Evolutionary conservation across 208 protist genomes (phyloP), one percentile per base, ranked within the genome.

Genomic region (Acanthamoeba castellanii): DNA sequence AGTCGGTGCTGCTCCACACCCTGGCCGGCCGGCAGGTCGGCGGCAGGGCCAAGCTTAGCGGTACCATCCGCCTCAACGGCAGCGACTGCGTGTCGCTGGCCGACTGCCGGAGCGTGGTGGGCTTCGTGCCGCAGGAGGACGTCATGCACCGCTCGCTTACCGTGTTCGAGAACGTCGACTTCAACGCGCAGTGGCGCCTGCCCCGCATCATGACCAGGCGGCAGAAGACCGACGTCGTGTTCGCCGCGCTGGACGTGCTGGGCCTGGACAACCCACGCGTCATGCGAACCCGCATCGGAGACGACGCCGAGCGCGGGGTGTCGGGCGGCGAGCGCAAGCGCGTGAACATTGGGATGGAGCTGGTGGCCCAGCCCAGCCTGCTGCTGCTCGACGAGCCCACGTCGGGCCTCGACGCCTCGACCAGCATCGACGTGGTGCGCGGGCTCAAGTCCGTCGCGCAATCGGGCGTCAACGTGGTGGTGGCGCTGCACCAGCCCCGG

Each of bases 301-400:
- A 96, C 27, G 82, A 95, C 8, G 94, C 68, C 8, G 94, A 96
- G 64, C 42, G 95, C 37, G 96, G 96, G 57, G 96, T 97, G 8
- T 96, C 95, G 16, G 96, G 96, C 47, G 96, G 96, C 57, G 94
- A 97, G 57, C 30, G 93, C 34, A 97, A 97, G 82, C 81, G 96
- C n/a, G 90, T 97, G 9, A 64, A 76, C 6, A 97, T 98, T 52
- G 97, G 95, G 1, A 94, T 97, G 9, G 96, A 97, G 30, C 61
- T 98, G 2, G 81, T 98, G 7, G 30, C 92, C 37, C 57, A 96
- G 66, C 97, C 97, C 34, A 37, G 34, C 2, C 82, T 98, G 42
- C 47, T 98, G 14, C 96, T 97, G 14, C 78, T 98, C 2, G 96
- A 97, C 72, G 96, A 93, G 85, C 96, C 96, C 42, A 97, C 97